These are phyloP conservation scores for Diaporthe australafricana DNA, from an alignment of 2,329 filamentous ascomycete species.

Conservation along the genomic window DNA sequence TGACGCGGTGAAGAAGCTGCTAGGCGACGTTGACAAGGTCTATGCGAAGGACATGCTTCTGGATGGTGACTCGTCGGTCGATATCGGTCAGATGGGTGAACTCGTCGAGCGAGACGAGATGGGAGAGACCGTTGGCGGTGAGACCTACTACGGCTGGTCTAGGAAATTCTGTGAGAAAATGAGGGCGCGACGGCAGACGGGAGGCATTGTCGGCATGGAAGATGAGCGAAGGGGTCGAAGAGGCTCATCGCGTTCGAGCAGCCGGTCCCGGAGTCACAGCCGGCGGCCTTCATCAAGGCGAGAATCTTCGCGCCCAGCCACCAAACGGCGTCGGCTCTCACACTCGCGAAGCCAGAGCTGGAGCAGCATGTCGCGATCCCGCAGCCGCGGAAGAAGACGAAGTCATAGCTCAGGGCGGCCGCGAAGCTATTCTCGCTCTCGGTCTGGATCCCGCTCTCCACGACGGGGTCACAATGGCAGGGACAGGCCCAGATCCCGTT, in stretches of 20 bases:
- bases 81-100: conserved; percentile 83
- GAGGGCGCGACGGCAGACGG: conserved; percentile 66
- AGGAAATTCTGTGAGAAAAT: conserved; percentile 83
- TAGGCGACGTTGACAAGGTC: conserved; percentile 77
- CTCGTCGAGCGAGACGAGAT: conserved; percentile 72
- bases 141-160: conserved; percentile 92
- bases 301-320: conserved; percentile 50
- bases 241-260: conserved; percentile 46
- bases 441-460: conserved; percentile 40
- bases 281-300: conserved; percentile 47
- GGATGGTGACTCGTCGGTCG: conserved; percentile 59
- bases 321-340: conserved; percentile 55
- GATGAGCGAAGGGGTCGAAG: conserved; percentile 50
- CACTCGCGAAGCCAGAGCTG: conserved; percentile 45
- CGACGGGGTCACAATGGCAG: conserved; percentile 43
- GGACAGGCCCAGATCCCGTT: conserved; percentile 44
- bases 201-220: conserved; percentile 39
- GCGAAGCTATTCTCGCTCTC: conserved; percentile 39
- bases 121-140: conserved; percentile 72
- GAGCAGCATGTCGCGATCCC: conserved; percentile 39
- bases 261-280: conserved; percentile 47
- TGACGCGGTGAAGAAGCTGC: conserved; percentile 75
- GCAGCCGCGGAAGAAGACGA: conserved; percentile 41
- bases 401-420: conserved; percentile 45
- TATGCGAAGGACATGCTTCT: conserved; percentile 65